These are phyloP conservation scores for Syzygium grande DNA, from an alignment of 345 rosid species.

Conservation along the genomic window DNA sequence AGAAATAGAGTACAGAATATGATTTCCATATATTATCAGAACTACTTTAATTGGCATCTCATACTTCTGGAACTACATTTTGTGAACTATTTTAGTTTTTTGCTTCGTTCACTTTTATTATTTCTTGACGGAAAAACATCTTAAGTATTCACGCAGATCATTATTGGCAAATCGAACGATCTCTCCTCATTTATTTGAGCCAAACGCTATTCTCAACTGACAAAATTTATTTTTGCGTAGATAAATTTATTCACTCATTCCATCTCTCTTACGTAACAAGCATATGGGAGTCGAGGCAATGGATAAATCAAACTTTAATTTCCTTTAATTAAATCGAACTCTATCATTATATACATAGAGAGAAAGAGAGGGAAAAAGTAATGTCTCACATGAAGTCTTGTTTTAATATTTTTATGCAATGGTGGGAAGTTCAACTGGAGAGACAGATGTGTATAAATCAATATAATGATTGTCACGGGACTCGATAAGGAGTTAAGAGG, in stretches of 20 bases:
- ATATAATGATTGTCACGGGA: background rate
- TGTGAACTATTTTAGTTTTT: too few relatives aligned
- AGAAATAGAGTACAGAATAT: too few relatives aligned
- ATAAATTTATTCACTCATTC: background rate
- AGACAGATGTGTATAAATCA: background rate
- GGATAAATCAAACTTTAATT: background rate
- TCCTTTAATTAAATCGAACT: background rate
- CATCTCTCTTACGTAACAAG: background rate
- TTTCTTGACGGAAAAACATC: background rate
- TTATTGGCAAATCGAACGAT: background rate
- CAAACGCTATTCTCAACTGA: background rate
- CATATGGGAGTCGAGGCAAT: background rate
- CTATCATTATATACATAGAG: background rate
- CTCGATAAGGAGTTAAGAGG: fast-evolving
- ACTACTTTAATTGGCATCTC: too few relatives aligned
- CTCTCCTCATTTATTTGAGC: background rate
- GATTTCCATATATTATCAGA: too few relatives aligned
- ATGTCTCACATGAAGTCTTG: background rate
- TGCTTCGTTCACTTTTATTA: too few relatives aligned
- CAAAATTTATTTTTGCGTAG: too few relatives aligned
- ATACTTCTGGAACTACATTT: too few relatives aligned
- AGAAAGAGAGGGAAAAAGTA: background rate
- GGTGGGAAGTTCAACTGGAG: background rate
- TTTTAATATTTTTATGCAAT: too few relatives aligned
- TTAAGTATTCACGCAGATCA: background rate